Evolutionary conservation across 371 early-diverging fungal genomes (phyloP).

Genomic region (Mortierella sp.): DNA sequence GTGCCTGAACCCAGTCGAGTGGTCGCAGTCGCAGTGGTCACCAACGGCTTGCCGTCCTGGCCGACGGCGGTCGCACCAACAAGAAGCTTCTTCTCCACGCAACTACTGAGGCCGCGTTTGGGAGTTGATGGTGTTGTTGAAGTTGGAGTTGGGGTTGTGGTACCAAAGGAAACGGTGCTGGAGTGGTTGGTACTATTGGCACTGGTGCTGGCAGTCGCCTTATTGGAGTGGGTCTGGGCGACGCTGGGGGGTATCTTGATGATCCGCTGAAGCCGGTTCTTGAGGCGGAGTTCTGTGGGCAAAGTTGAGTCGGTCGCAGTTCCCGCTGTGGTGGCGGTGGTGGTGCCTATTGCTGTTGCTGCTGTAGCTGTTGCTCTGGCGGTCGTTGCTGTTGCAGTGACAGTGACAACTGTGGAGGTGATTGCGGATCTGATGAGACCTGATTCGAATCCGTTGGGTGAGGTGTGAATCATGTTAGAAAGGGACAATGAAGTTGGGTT

Average conservation of each 20-base stretch:
- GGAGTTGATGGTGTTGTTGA: neutral
- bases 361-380: neutral
- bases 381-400: neutral
- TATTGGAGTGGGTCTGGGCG: conserved; percentile 40
- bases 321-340: neutral
- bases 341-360: neutral
- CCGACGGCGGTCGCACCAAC: neutral
- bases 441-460: conserved; percentile 27
- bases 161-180: neutral
- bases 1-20: conserved; percentile 10
- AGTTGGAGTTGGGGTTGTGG: neutral
- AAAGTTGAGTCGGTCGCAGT: neutral
- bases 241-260: conserved; percentile 31
- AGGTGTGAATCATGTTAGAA: conserved; percentile 26
- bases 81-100: conserved; percentile 32
- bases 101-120: conserved; percentile 22
- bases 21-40: conserved; percentile 13
- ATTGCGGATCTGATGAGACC: conserved; percentile 19
- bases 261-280: conserved; percentile 32
- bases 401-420: neutral
- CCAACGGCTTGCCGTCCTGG: conserved; percentile 5
- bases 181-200: neutral
- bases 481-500: conserved; percentile 19
- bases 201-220: conserved; percentile 1
- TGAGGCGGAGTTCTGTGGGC: conserved; percentile 23